Conservation (phyloP, 2,329 filamentous ascomycete genomes). For the Elsinoe necatrix region DNA sequence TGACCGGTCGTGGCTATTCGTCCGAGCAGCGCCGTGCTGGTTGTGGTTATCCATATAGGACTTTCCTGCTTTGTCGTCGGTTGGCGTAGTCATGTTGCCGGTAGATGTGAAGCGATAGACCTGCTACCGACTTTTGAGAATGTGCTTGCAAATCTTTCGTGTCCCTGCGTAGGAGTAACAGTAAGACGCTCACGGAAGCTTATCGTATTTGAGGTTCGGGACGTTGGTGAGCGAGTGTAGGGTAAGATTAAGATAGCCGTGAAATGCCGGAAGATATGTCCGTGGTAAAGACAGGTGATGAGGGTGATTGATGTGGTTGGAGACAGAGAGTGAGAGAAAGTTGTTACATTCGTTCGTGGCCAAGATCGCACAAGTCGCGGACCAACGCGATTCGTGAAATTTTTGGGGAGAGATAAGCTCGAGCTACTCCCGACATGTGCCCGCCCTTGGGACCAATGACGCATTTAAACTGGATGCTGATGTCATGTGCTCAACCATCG, state of each 20-base stretch:
- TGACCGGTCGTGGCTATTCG: constrained; percentile 24
- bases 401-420: constrained; percentile 13
- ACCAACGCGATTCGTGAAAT: constrained; percentile 4
- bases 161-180: not conserved
- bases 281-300: not conserved
- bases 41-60: constrained; percentile 22
- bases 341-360: not conserved
- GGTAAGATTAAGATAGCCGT: not conserved
- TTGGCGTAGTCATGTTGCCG: constrained; percentile 28
- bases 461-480: not conserved
- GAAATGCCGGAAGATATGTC: not conserved
- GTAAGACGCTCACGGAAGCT: not conserved
- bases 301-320: not conserved
- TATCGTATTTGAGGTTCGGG: not conserved
- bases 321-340: not conserved
- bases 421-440: not conserved
- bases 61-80: constrained; percentile 29
- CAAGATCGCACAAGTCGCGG: not conserved
- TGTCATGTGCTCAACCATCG: constrained; percentile 6
- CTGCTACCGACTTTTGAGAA: not conserved
- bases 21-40: constrained; percentile 13
- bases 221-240: not conserved
- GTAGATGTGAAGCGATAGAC: not conserved
- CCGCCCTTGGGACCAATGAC: constrained; percentile 1
- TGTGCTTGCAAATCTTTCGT: not conserved